Evolutionary conservation across 306 rosid genomes (phyloP).

Genomic region (Quercus dentata): DNA sequence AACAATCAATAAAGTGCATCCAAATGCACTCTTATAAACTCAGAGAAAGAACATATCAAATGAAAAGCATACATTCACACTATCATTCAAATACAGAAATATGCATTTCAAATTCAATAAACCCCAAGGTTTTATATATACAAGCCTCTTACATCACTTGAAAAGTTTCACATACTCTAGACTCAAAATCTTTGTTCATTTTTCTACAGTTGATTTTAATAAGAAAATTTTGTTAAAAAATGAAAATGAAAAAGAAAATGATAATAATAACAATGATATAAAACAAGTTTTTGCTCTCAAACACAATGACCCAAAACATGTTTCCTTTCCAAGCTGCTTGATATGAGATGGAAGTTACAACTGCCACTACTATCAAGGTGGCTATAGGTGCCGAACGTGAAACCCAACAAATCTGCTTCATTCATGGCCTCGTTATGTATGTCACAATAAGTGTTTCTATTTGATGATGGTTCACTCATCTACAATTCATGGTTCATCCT

Average conservation of each 20-base stretch:
- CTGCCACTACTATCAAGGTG: neutral
- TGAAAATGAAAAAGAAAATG: conserved; percentile 4
- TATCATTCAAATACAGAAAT: neutral
- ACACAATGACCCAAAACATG: conserved; percentile 21
- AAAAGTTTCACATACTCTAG: conserved; percentile 37
- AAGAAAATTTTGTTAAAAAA: conserved; percentile 20
- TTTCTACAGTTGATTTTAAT: conserved; percentile 57
- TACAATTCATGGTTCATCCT: conserved; percentile 51
- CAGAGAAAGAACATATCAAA: neutral
- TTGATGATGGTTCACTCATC: conserved; percentile 1
- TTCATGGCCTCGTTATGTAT: neutral
- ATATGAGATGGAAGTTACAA: neutral
- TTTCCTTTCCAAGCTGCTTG: neutral
- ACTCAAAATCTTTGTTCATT: conserved; percentile 26
- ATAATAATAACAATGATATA: conserved; percentile 20
- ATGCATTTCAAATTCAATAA: neutral
- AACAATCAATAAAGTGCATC: too few species aligned
- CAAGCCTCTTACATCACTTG: conserved; percentile 17
- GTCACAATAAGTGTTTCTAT: neutral
- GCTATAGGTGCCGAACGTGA: neutral
- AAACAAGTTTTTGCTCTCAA: conserved; percentile 29
- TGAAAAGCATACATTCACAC: neutral
- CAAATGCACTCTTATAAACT: too few species aligned
- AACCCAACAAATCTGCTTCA: conserved; percentile 22
- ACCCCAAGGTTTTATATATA: conserved; percentile 37